These are phyloP conservation scores for Phytophthora megakarya DNA, from an alignment of 352 stramenopile genomes.

Conservation along the genomic window DNA sequence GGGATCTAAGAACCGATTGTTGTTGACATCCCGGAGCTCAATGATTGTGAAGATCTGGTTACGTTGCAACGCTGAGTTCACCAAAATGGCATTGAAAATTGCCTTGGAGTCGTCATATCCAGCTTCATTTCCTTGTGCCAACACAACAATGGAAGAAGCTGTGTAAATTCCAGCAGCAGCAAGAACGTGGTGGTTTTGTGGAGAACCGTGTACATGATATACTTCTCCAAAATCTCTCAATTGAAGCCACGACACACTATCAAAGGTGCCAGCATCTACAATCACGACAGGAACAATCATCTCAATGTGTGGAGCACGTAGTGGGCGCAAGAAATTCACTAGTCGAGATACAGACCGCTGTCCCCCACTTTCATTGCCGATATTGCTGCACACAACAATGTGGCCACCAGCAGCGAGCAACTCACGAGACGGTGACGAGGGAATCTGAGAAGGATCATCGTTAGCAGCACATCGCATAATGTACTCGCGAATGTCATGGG, in stretches of 20 bases:
- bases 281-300: conserved; percentile 72
- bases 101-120: conserved; percentile 85
- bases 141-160: conserved; percentile 78
- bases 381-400: conserved; percentile 86
- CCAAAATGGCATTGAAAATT: conserved; percentile 86
- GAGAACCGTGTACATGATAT: conserved; percentile 81
- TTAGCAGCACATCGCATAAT: conserved; percentile 49
- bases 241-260: conserved; percentile 68
- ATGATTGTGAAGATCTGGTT: conserved; percentile 86
- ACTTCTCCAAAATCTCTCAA: conserved; percentile 72
- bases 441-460: conserved; percentile 38
- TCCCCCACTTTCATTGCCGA: conserved; percentile 60
- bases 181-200: conserved; percentile 74
- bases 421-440: conserved; percentile 43
- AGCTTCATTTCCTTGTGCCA: conserved; percentile 74
- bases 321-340: conserved; percentile 76
- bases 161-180: conserved; percentile 78
- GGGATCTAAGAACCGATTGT: conserved; percentile 83
- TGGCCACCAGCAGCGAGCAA: conserved; percentile 62
- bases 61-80: conserved; percentile 71
- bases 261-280: conserved; percentile 72
- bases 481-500: conserved; percentile 60
- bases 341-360: conserved; percentile 65
- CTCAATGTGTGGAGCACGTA: conserved; percentile 76
- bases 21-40: conserved; percentile 82